Evolutionary conservation across 257 asterid species (phyloP).

Genomic region (Cruciata laevipes): DNA sequence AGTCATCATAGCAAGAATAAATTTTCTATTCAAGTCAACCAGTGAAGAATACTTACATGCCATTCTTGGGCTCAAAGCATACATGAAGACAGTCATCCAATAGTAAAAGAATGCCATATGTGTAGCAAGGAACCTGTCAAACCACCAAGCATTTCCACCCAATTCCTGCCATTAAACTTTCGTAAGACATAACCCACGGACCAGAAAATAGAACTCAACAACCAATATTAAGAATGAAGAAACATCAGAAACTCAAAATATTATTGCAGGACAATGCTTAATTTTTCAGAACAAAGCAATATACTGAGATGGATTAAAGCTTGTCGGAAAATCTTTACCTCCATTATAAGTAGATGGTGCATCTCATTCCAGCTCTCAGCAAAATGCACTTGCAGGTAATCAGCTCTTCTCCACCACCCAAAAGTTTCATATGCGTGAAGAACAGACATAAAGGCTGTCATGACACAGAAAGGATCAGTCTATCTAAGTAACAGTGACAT

Average conservation of each 20-base stretch:
- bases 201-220: too few species aligned
- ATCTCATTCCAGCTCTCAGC: constrained; percentile 99
- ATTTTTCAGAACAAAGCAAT: neutral
- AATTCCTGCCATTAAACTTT: constrained; percentile 62
- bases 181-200: too few species aligned
- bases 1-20: constrained; percentile 1
- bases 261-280: neutral
- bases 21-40: neutral
- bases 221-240: neutral
- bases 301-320: constrained; percentile 4
- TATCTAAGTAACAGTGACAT: neutral
- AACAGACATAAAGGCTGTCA: constrained; percentile 93
- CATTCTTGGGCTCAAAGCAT: constrained; percentile 96
- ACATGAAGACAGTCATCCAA: constrained; percentile 82
- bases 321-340: constrained; percentile 42
- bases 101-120: constrained; percentile 75
- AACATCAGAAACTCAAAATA: neutral
- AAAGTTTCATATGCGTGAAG: constrained; percentile 93
- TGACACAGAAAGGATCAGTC: neutral
- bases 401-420: constrained; percentile 99
- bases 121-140: constrained; percentile 92
- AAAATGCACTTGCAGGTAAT: constrained; percentile 94
- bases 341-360: constrained; percentile 99
- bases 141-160: constrained; percentile 98
- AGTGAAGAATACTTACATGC: constrained; percentile 60